These are phyloP conservation scores for Aspergillus quadrilineatus DNA, from an alignment of 2,329 filamentous ascomycete genomes.

Conservation along the genomic window DNA sequence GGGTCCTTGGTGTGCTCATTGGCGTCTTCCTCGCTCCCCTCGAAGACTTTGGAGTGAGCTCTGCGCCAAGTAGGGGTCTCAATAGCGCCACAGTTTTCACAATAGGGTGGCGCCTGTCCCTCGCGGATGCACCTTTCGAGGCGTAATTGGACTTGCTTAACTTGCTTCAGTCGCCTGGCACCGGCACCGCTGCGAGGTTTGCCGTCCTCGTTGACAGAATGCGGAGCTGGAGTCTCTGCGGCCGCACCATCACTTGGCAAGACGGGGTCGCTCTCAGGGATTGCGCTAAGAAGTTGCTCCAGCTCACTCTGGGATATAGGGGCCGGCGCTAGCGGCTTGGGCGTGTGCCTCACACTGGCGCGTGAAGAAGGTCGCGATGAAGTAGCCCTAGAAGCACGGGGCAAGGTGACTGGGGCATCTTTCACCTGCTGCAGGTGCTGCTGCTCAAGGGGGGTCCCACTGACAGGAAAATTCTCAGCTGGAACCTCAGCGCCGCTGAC, in stretches of 20 bases:
- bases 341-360: slow-evolving; percentile 33
- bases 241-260: slow-evolving; percentile 45
- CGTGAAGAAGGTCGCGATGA: slow-evolving; percentile 40
- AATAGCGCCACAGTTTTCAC: slow-evolving; percentile 89
- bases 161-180: slow-evolving; percentile 66
- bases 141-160: slow-evolving; percentile 61
- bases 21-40: slow-evolving; percentile 67
- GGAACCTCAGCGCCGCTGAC: slow-evolving; percentile 2
- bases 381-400: slow-evolving; percentile 29
- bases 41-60: slow-evolving; percentile 75
- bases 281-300: slow-evolving; percentile 31
- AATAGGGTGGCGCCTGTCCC: slow-evolving; percentile 84
- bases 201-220: slow-evolving; percentile 31
- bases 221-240: slow-evolving; percentile 38
- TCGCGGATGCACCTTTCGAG: slow-evolving; percentile 63
- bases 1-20: slow-evolving; percentile 72
- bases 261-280: slow-evolving; percentile 55
- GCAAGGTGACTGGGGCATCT: slow-evolving; percentile 20
- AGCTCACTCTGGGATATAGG: slow-evolving; percentile 37
- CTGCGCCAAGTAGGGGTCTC: slow-evolving; percentile 96
- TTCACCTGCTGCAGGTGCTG: slow-evolving; percentile 13
- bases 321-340: slow-evolving; percentile 41
- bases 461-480: slow-evolving; percentile 20
- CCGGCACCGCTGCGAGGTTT: slow-evolving; percentile 50
- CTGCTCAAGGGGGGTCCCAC: background rate